These are phyloP conservation scores for Trichosporon coremiiforme DNA, from an alignment of 1,284 basidiomycete genomes.

Conservation along the genomic window DNA sequence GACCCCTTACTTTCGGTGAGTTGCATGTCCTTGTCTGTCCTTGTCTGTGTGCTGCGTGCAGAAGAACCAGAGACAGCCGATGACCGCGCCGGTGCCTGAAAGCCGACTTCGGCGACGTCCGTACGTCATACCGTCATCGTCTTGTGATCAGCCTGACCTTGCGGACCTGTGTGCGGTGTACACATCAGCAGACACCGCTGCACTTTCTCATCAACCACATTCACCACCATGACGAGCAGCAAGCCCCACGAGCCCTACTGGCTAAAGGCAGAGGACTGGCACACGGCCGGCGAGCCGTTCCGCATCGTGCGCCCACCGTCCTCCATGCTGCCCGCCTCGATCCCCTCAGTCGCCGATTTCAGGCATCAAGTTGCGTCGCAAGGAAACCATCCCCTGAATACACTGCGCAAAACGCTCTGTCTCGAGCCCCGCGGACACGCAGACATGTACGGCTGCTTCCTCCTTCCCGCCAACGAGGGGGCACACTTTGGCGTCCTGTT, in stretches of 20 bases:
- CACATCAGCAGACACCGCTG: too few species aligned
- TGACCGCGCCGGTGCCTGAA: neutral
- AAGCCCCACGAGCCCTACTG: slow-evolving; percentile 23
- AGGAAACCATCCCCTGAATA: slow-evolving; percentile 31
- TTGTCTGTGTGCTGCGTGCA: neutral
- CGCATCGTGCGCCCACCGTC: slow-evolving; percentile 34
- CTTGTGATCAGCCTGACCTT: slow-evolving; percentile 28
- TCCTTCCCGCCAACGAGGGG: slow-evolving; percentile 52
- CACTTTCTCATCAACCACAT: neutral
- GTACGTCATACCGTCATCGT: neutral
- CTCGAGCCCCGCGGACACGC: slow-evolving; percentile 59
- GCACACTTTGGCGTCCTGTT: slow-evolving; percentile 60
- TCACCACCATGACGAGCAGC: neutral
- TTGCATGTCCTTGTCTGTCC: too few species aligned
- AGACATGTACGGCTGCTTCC: slow-evolving; percentile 61
- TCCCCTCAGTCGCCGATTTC: slow-evolving; percentile 24
- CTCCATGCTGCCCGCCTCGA: neutral
- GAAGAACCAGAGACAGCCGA: neutral
- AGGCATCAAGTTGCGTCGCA: slow-evolving; percentile 22
- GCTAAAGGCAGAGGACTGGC: slow-evolving; percentile 36
- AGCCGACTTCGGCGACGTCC: slow-evolving; percentile 10
- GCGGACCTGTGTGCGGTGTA: too few species aligned
- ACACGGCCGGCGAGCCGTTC: slow-evolving; percentile 40
- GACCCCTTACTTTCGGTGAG: neutral
- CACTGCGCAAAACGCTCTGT: slow-evolving; percentile 30